These are phyloP conservation scores for Fusarium camptoceras DNA, from an alignment of 2,329 filamentous ascomycete genomes.

Conservation along the genomic window DNA sequence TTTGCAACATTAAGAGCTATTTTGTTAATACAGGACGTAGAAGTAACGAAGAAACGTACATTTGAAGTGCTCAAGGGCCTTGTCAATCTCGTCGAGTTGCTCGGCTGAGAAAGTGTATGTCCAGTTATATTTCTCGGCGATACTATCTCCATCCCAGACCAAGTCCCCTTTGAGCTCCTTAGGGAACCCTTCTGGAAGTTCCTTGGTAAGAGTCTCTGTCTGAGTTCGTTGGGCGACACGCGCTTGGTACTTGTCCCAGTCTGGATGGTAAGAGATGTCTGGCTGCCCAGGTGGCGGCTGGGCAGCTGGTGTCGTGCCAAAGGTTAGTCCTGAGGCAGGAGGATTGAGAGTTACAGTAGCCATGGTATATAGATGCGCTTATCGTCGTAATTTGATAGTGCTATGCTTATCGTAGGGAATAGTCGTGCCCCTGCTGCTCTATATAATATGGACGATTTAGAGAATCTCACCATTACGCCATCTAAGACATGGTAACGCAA, in stretches of 20 bases:
- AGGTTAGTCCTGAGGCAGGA: neutral
- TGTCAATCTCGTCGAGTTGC: constrained; percentile 16
- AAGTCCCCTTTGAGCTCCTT: constrained; percentile 14
- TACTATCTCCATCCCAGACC: constrained; percentile 30
- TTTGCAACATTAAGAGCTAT: constrained; percentile 14
- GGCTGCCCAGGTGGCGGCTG: constrained; percentile 28
- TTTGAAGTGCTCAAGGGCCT: constrained; percentile 24
- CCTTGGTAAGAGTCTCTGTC: neutral
- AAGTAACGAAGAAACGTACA: neutral
- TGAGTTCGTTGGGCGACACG: neutral
- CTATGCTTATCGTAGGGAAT: too few species aligned
- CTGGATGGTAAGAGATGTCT: constrained; percentile 29
- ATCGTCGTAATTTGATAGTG: too few species aligned
- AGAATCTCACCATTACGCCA: too few species aligned
- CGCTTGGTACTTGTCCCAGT: constrained; percentile 18
- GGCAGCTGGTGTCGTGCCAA: constrained; percentile 7
- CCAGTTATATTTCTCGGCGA: constrained; percentile 25
- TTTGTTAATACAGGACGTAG: neutral
- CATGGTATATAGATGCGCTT: too few species aligned
- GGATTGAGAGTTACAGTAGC: neutral
- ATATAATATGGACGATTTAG: too few species aligned
- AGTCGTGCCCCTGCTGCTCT: too few species aligned
- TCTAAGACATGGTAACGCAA: too few species aligned
- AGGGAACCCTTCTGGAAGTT: constrained; percentile 20
- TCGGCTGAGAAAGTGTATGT: constrained; percentile 9